phyloP scores from a whole-genome alignment of 441 rosid species.

The Pelargonium citronellum region DNA sequence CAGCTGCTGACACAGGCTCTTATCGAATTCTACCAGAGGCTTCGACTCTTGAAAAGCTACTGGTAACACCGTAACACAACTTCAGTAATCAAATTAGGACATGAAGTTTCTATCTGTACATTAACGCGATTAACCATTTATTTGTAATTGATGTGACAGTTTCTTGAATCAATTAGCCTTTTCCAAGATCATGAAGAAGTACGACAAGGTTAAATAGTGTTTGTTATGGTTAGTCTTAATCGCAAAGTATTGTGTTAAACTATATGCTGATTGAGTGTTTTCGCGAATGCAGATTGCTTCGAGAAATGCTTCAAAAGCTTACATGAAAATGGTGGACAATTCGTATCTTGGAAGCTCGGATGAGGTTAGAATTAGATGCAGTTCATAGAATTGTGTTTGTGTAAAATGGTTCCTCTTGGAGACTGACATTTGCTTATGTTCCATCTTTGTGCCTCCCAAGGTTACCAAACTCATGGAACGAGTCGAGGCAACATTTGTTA shows the following conservation, averaged over 20 bases:
- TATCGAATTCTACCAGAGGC: conserved; percentile 54
- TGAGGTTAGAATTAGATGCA: conserved; percentile 36
- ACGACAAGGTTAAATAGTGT: conserved; percentile 56
- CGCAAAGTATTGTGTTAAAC: neutral
- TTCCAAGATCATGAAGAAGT: conserved; percentile 75
- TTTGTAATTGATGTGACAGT: conserved; percentile 30
- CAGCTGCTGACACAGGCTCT: conserved; percentile 50
- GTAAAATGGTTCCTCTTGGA: conserved; percentile 1
- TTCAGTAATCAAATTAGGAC: neutral
- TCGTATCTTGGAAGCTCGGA: conserved; percentile 62
- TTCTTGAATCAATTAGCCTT: conserved; percentile 68
- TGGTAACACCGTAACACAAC: conserved; percentile 53
- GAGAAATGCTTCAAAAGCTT: conserved; percentile 52
- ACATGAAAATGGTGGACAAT: conserved; percentile 57
- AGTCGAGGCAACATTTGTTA: conserved; percentile 51
- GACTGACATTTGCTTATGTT: neutral
- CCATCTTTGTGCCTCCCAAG: conserved; percentile 24
- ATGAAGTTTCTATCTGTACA: neutral
- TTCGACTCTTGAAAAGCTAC: conserved; percentile 57
- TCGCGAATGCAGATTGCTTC: conserved; percentile 39
- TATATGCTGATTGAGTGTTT: conserved; percentile 12
- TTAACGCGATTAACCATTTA: neutral
- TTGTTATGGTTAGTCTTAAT: neutral
- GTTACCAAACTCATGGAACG: conserved; percentile 51
- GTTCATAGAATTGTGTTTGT: neutral